Evolutionary conservation across 1,139 yeast genomes (phyloP).

Genomic region (Hanseniaspora uvarum): DNA sequence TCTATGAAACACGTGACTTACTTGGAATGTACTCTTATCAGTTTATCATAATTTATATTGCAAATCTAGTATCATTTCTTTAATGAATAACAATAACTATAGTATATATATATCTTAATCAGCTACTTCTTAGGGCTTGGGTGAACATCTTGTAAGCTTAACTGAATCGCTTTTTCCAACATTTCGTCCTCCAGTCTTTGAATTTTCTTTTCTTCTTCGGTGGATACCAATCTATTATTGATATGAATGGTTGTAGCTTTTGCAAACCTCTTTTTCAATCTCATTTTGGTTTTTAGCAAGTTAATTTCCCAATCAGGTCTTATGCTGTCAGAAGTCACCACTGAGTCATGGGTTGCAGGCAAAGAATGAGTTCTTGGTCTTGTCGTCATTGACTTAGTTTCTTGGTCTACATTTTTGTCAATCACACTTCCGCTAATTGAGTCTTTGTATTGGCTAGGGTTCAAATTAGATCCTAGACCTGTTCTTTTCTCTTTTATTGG

Average conservation of each 20-base stretch:
- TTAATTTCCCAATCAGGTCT: conserved; percentile 89
- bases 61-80: too few relatives aligned
- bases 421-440: background rate
- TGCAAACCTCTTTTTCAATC: conserved; percentile 76
- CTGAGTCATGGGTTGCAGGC: conserved; percentile 54
- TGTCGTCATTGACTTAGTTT: background rate
- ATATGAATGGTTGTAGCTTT: conserved; percentile 85
- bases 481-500: conserved; percentile 51
- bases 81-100: too few relatives aligned
- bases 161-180: conserved; percentile 73
- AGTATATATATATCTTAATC: background rate
- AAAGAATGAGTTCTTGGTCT: conserved; percentile 37
- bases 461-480: conserved; percentile 38
- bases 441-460: conserved; percentile 23
- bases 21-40: too few relatives aligned
- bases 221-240: conserved; percentile 50
- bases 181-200: conserved; percentile 58
- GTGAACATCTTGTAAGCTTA: conserved; percentile 48
- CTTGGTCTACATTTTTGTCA: background rate
- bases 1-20: too few relatives aligned
- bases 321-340: conserved; percentile 66
- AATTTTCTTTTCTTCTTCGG: conserved; percentile 26
- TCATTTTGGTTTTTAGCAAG: conserved; percentile 59
- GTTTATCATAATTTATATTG: too few relatives aligned
- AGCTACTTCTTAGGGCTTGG: background rate